Evolutionary conservation across 108 stramenopile genomes (phyloP).

Genomic region (Fistulifera pelliculosa): DNA sequence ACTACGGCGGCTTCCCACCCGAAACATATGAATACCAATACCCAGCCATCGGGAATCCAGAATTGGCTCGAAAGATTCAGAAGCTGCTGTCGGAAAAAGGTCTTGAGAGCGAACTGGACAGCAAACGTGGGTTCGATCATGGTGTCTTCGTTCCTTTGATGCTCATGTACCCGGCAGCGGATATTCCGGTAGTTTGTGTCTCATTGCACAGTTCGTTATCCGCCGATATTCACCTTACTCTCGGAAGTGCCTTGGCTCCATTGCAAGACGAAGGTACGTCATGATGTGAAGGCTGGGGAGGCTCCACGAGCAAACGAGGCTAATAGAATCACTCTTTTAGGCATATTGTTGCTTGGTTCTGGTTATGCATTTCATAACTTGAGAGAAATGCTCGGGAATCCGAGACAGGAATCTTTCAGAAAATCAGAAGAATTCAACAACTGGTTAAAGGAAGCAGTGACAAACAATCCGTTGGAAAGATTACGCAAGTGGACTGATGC

Average conservation of each 20-base stretch:
- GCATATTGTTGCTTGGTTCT: constrained; percentile 62
- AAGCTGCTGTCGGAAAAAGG: constrained; percentile 21
- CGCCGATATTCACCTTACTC: constrained; percentile 28
- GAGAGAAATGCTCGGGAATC: constrained; percentile 23
- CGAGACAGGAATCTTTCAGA: constrained; percentile 3
- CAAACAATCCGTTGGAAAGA: constrained; percentile 3
- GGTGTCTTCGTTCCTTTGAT: constrained; percentile 82
- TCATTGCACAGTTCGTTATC: constrained; percentile 35
- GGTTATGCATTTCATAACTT: constrained; percentile 73
- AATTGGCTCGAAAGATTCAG: constrained; percentile 37
- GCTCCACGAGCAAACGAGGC: no score
- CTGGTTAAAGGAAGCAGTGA: constrained; percentile 31
- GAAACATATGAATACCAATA: constrained; percentile 69
- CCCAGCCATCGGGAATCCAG: constrained; percentile 48
- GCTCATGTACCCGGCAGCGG: constrained; percentile 67
- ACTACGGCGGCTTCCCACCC: constrained; percentile 74
- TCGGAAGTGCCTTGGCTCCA: constrained; percentile 56
- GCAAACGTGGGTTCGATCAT: constrained; percentile 70
- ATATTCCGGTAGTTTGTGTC: constrained; percentile 72
- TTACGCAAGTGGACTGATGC: constrained; percentile 25
- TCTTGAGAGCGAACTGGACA: constrained; percentile 22
- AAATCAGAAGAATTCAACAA: constrained; percentile 23
- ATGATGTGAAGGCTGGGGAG: background rate
- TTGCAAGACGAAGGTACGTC: constrained; percentile 40
- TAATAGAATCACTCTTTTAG: constrained; percentile 1